Conservation (phyloP, 129 eudicot species). For the Kitagawia praeruptora region DNA sequence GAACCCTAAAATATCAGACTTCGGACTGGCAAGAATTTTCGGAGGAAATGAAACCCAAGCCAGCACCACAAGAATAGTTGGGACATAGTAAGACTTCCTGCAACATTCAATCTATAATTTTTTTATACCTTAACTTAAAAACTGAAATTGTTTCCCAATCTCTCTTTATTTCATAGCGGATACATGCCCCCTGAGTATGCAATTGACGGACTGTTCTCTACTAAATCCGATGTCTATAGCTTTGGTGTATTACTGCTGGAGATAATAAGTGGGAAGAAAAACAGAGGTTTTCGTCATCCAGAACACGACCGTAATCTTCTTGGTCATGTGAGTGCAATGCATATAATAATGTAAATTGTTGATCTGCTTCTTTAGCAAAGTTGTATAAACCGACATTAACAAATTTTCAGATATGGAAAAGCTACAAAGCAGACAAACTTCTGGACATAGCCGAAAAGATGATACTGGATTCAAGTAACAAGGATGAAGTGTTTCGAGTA, state of each 20-base stretch:
- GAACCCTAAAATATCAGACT: conserved; percentile 9
- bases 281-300: conserved; percentile 5
- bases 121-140: not conserved
- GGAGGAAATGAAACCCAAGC: conserved; percentile 7
- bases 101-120: not conserved
- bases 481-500: not conserved
- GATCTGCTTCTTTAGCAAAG: not conserved
- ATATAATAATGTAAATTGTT: not conserved
- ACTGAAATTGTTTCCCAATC: not conserved
- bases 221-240: conserved; percentile 6
- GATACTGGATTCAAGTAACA: not conserved
- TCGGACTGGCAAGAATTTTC: conserved; percentile 1
- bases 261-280: conserved; percentile 2
- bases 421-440: not conserved
- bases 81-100: conserved; percentile 7
- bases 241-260: conserved; percentile 5
- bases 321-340: not conserved
- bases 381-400: not conserved
- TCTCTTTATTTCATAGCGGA: not conserved
- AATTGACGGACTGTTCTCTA: not conserved
- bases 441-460: not conserved
- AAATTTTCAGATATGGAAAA: not conserved
- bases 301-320: not conserved
- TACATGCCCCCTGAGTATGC: conserved; percentile 12
- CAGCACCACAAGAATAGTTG: conserved; percentile 4